Base-by-base conservation (phyloP, 805 yeast genomes). In the Candida coquimbonensis region DNA sequence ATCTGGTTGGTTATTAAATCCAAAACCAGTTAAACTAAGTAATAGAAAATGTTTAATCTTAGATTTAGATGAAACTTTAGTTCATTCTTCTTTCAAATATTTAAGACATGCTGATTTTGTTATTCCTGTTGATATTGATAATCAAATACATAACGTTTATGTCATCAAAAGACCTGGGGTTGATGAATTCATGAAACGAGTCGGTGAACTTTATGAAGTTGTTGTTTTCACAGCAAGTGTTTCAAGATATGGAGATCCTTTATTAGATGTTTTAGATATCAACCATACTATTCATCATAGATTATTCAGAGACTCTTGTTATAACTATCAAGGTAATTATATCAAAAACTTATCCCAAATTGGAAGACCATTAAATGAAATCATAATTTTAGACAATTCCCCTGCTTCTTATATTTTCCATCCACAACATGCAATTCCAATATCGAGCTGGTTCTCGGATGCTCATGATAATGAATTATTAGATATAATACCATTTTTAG, bases 341-440 rank as follows among this genome's bases (percentile, higher is more conserved):
- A 88, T 93, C 62, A 93, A 93, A 68, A 91, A 93, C 62, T 72
- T 93, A 54, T 82, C 96, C 7, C 97, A 88, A 64, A 80, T 93
- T 55, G 99, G 99, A 12, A 75, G 99, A 57, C 96, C 96, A 3
- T 70, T 93, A 50, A 68, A 76, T 46, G 95, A 89, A 53, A 71
- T 85, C 38, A 89, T 93, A 47, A 93, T 93, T 53, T 80, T 93
- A 53, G 99, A 93, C 69, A 93, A 93, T 66, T 90, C 98, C 3
- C 98, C 99, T 1, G 96, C 98, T 4, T 87, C 96, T n/a, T 93
- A 93, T 66, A 82, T 91, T 46, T 87, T 93, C 73, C 98, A 93
- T 62, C 99, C 99, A 19, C 95, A 88, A 64, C 96, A 93, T 68
- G 95, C 98, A 9, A 84, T 93, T 27, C 99, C 99, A 24, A 87